phyloP scores from a whole-genome alignment of 768 basidiomycete genomes.

The Saitozyma podzolica region DNA sequence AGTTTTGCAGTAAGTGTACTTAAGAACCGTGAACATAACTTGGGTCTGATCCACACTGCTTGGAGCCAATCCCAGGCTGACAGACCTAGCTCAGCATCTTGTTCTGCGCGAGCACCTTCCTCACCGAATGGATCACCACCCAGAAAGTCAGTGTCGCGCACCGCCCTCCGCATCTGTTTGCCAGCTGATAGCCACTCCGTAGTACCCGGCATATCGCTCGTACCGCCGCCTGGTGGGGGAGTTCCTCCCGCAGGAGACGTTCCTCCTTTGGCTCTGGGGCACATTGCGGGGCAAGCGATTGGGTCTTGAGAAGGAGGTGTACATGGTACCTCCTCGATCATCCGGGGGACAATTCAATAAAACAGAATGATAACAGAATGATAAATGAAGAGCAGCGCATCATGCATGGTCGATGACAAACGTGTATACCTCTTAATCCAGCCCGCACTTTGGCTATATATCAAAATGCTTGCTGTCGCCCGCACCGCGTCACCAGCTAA shows the following conservation, averaged over 20 bases:
- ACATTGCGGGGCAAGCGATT: conserved; percentile 26
- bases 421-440: no score
- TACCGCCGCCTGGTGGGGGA: conserved; percentile 79
- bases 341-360: no score
- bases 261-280: conserved; percentile 52
- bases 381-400: no score
- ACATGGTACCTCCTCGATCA: background rate
- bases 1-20: conserved; percentile 42
- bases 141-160: conserved; percentile 57
- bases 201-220: conserved; percentile 59
- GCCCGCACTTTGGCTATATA: no score
- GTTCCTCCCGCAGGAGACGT: conserved; percentile 61
- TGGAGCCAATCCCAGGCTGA: conserved; percentile 55
- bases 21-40: conserved; percentile 10
- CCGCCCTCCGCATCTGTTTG: background rate
- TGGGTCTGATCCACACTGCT: conserved; percentile 5
- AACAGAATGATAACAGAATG: no score
- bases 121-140: conserved; percentile 76
- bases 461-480: no score
- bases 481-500: conserved; percentile 37
- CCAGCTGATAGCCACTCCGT: conserved; percentile 4
- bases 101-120: conserved; percentile 73
- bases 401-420: no score
- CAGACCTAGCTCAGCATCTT: conserved; percentile 60
- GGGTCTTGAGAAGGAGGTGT: background rate